These are phyloP conservation scores for Paramecium biaurelia DNA, from an alignment of 73 alveolate species.

Conservation along the genomic window DNA sequence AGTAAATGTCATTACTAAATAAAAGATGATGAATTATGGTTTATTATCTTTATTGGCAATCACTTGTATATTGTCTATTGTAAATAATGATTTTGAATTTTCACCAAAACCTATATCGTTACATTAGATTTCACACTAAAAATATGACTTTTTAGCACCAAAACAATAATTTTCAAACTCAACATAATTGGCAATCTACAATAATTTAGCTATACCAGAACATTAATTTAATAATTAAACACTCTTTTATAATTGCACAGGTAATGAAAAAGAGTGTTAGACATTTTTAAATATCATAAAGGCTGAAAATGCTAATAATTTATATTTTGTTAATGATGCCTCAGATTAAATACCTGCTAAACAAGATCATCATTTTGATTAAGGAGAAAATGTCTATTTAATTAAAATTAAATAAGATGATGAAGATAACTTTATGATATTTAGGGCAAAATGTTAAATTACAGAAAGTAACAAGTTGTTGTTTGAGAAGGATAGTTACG, in stretches of 20 bases:
- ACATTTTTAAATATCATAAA: background rate
- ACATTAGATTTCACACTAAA: background rate
- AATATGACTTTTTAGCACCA: background rate
- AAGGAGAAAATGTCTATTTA: background rate
- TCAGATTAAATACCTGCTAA: background rate
- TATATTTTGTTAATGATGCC: constrained; percentile 3
- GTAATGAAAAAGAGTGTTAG: background rate
- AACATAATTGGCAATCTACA: background rate
- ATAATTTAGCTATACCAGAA: background rate
- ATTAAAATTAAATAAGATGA: background rate
- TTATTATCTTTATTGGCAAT: background rate
- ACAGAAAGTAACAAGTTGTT: constrained; percentile 2
- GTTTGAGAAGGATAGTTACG: background rate
- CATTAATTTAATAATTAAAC: background rate
- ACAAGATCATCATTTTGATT: background rate
- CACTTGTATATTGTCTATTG: background rate
- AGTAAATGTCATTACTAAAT: background rate
- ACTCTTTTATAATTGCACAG: constrained; percentile 14
- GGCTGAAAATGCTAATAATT: background rate
- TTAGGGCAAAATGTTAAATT: background rate
- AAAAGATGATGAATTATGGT: constrained; percentile 9
- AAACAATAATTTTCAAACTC: background rate
- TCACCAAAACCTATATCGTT: background rate
- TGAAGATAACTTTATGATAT: background rate
- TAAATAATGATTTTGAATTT: background rate